Base-by-base conservation (phyloP, 805 yeast species). In the Candida sithepensis region DNA sequence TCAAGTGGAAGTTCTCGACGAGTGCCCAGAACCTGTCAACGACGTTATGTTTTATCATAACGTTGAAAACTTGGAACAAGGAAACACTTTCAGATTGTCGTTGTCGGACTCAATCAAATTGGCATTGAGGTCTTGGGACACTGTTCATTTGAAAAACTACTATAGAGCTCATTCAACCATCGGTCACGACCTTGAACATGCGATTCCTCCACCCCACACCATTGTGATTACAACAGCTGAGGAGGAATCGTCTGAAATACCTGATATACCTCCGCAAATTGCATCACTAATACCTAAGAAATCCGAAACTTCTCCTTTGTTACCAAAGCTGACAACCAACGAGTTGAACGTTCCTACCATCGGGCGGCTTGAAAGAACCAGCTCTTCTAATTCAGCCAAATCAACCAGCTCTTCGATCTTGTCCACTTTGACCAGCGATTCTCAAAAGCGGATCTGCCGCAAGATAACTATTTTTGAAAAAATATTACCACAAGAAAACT, bases 91-190 rank as follows among this genome's bases (percentile, higher is more conserved):
- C 33, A 54, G 67, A 39, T 54, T 67, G 22, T 58, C 68, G 5
- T 46, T 67, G 4, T 51, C 61, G 24, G 71, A 67, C 47, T 61
- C 71, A 1, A 47, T 67, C 10, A 66, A 54, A 39, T 50, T 65
- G 39, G 64, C 63, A 1, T 45, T 59, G 20, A 51, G 49, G 36
- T 44, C 52, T 4, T 54, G 52, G 53, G 61, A 58, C 36, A 41
- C 46, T 8, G 41, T 41, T n/a, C 54, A 54, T 39, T 24, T 54
- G 14, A 48, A 39, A 19, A 38, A 45, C 28, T 46, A 48, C 26
- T 49, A 49, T 23, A 21, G 39, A 8, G 43, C 28, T 19, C 26
- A 36, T 37, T 5, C 42, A 19, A 13, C 46, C 39, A 18, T 41
- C 36, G 40, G 36, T 34, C 39, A 28, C n/a, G n/a, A 10, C 4